Percentiles rank a stretch among this genome's conserved stretches.
Evolutionary conservation across 257 asterid genomes (phyloP).

Genomic region (Scutellaria galericulata): DNA sequence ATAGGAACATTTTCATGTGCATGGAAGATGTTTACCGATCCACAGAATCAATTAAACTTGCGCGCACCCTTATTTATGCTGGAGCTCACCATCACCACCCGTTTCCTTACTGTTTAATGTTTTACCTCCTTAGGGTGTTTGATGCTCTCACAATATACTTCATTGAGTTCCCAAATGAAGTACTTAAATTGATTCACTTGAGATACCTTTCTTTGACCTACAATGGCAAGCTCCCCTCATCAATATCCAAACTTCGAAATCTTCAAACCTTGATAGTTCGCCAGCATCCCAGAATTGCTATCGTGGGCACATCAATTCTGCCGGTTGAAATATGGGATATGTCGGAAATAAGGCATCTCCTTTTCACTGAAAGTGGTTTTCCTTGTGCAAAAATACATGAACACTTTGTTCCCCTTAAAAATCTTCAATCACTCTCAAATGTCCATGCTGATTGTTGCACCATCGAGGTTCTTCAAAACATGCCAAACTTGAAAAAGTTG

Average conservation of each 20-base stretch:
- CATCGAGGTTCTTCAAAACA: constrained; percentile 33
- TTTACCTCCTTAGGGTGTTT: constrained; percentile 35
- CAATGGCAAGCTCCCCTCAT: constrained; percentile 16
- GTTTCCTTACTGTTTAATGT: constrained; percentile 28
- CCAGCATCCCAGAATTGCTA: constrained; percentile 30
- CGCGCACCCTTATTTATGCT: constrained; percentile 33
- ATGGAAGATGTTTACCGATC: constrained; percentile 32
- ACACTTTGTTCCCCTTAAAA: constrained; percentile 19
- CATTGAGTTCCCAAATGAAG: constrained; percentile 37
- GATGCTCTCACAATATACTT: constrained; percentile 44
- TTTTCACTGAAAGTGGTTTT: constrained; percentile 30
- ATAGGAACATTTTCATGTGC: constrained; percentile 44
- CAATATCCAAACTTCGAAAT: constrained; percentile 32
- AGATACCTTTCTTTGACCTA: constrained; percentile 41
- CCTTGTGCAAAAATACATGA: constrained; percentile 17
- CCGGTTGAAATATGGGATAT: constrained; percentile 37
- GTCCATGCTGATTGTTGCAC: constrained; percentile 33
- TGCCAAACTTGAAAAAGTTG: constrained; percentile 41
- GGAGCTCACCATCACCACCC: constrained; percentile 40
- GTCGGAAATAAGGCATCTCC: constrained; percentile 44
- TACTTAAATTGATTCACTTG: constrained; percentile 30
- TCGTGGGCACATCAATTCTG: constrained; percentile 20
- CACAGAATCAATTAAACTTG: not conserved
- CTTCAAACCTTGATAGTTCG: constrained; percentile 35
- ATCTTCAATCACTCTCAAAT: constrained; percentile 39